A percentile compares a stretch with the other conserved stretches of the same genome.
These are phyloP conservation scores for Phytopythium kandeliae DNA, from an alignment of 352 stramenopile genomes.

Conservation along the genomic window DNA sequence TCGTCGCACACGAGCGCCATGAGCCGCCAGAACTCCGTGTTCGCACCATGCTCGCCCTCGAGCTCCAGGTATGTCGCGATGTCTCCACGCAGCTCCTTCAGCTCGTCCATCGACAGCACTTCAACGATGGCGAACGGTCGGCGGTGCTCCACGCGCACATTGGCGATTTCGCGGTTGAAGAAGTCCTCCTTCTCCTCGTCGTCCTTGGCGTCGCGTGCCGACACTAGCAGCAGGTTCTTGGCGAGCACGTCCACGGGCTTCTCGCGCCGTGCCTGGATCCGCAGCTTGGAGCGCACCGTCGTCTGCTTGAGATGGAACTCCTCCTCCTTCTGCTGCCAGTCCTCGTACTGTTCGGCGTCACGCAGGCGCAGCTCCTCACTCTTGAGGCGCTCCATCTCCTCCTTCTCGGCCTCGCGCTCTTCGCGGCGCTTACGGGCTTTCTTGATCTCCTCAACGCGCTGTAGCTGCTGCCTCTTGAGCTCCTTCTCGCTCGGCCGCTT, in stretches of 20 bases:
- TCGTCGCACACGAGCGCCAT: constrained; percentile 79
- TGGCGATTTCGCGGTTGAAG: constrained; percentile 26
- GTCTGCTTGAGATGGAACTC: constrained; percentile 95
- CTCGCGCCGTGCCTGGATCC: constrained; percentile 88
- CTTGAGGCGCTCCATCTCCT: constrained; percentile 94
- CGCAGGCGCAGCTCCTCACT: constrained; percentile 94
- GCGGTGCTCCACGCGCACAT: constrained; percentile 80
- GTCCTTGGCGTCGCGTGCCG: constrained; percentile 51
- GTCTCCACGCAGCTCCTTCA: constrained; percentile 82
- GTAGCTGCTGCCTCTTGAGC: constrained; percentile 64
- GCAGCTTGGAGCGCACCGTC: constrained; percentile 86
- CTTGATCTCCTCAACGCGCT: constrained; percentile 94
- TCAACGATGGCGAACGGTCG: constrained; percentile 64
- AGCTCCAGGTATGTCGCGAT: constrained; percentile 91
- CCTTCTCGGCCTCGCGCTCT: constrained; percentile 85
- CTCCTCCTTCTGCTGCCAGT: constrained; percentile 98
- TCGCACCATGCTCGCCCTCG: constrained; percentile 33
- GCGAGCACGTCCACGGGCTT: constrained; percentile 95
- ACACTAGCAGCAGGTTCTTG: constrained; percentile 98
- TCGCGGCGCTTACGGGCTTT: constrained; percentile 91
- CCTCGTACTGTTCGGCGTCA: constrained; percentile 95
- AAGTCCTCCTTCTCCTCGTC: constrained; percentile 39
- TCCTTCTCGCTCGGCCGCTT: constrained; percentile 30
- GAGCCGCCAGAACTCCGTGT: constrained; percentile 85
- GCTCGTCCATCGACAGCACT: constrained; percentile 72